A percentile compares a stretch with the other conserved stretches of the same genome.
Evolutionary conservation across 2,329 filamentous ascomycete genomes (phyloP).

Genomic region (Ophiostoma perfectum): DNA sequence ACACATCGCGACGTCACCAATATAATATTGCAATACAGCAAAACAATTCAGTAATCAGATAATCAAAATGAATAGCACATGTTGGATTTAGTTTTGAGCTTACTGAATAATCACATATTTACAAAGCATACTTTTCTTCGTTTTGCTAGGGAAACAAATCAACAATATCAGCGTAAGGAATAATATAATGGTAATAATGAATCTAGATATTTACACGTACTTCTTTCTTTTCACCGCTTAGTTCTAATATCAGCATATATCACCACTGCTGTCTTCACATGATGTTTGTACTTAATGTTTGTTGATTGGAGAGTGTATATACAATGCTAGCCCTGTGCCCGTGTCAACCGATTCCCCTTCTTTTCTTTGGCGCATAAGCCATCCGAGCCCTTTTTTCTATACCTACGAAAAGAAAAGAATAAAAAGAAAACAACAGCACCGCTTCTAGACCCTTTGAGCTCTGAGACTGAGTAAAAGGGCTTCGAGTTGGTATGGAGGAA

Average conservation of each 20-base stretch:
- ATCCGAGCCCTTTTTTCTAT: conserved; percentile 13
- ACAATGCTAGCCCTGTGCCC: conserved; percentile 15
- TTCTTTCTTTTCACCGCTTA: background rate
- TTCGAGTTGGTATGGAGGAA: background rate
- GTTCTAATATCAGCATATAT: background rate
- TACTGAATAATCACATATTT: too few relatives aligned
- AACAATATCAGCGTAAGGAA: background rate
- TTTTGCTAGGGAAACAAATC: too few relatives aligned
- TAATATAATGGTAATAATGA: background rate
- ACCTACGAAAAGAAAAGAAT: conserved; percentile 4
- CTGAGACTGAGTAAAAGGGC: background rate
- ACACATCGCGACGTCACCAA: background rate
- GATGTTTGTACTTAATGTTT: background rate
- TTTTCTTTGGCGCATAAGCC: conserved; percentile 10
- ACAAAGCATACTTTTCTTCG: too few relatives aligned
- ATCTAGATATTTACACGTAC: background rate
- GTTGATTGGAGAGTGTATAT: conserved; percentile 24
- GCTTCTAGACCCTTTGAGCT: background rate
- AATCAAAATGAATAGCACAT: too few relatives aligned
- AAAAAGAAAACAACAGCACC: conserved; percentile 12
- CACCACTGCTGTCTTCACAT: background rate
- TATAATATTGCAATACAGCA: background rate
- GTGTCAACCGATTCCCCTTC: conserved; percentile 2
- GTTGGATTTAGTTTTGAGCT: too few relatives aligned
- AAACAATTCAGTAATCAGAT: background rate